A percentile compares a stretch with the other conserved stretches of the same genome.
Evolutionary conservation across 192 early-diverging fungal genomes (phyloP).

Genomic region (Spinellus fusiger): DNA sequence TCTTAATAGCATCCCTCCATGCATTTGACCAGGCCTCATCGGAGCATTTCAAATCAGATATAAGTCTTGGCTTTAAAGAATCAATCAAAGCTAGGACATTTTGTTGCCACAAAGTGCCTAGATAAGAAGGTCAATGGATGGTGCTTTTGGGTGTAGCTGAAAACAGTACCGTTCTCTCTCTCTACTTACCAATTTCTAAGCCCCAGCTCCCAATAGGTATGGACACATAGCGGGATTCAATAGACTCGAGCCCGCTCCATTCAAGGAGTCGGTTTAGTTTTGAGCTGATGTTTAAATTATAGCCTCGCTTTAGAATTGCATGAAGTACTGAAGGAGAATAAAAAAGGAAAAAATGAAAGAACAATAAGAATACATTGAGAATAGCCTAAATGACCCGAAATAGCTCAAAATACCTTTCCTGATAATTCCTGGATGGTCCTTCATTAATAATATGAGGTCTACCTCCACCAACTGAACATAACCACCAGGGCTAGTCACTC

Average conservation of each 20-base stretch:
- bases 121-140: background rate
- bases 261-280: background rate
- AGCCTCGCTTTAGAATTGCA: background rate
- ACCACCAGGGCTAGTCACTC: conserved; percentile 23
- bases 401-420: background rate
- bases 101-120: background rate
- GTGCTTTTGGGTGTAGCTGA: background rate
- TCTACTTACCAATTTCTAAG: background rate
- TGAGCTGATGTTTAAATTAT: background rate
- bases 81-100: background rate
- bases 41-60: background rate
- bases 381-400: background rate
- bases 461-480: conserved; percentile 20
- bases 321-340: background rate
- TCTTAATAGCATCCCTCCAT: background rate
- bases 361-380: background rate
- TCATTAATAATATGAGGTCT: conserved; percentile 6
- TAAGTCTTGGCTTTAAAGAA: background rate
- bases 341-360: background rate
- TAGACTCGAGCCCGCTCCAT: background rate
- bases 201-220: background rate
- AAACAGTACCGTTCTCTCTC: background rate
- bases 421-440: background rate
- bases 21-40: background rate
- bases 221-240: background rate